Evolutionary conservation across 495 filamentous ascomycete genomes (phyloP).

Genomic region (Penicillium arizonense): DNA sequence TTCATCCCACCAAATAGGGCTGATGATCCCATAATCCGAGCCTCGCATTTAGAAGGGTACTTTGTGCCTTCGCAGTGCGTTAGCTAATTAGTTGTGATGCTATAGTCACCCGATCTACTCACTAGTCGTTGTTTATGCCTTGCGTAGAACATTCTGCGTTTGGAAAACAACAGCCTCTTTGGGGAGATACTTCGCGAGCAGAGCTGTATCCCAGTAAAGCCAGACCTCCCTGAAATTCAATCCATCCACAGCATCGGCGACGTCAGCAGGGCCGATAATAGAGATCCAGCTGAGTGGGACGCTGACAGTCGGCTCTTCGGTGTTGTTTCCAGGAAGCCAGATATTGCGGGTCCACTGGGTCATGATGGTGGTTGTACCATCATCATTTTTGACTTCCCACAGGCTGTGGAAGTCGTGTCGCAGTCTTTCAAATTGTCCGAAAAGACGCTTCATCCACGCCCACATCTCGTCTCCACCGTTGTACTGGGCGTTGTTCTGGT

Average conservation of each 20-base stretch:
- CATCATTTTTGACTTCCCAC: slow-evolving; percentile 2
- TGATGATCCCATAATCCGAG: too few relatives aligned
- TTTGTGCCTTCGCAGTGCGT: too few relatives aligned
- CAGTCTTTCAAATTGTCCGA: not conserved
- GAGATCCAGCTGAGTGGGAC: slow-evolving; percentile 9
- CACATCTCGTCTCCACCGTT: too few relatives aligned
- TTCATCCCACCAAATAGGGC: too few relatives aligned
- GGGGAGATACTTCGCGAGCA: slow-evolving; percentile 5
- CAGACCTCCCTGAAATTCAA: slow-evolving; percentile 13
- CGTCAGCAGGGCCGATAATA: not conserved
- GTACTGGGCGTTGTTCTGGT: not conserved
- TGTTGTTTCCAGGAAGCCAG: slow-evolving; percentile 1
- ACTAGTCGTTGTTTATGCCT: not conserved
- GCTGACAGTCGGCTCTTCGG: slow-evolving; percentile 7
- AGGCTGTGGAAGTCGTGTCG: slow-evolving; percentile 1
- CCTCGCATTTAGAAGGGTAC: too few relatives aligned
- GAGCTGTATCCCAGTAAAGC: slow-evolving; percentile 12
- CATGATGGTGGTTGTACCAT: slow-evolving; percentile 1
- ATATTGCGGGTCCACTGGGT: slow-evolving; percentile 3
- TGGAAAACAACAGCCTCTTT: slow-evolving; percentile 11
- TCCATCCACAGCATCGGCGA: not conserved
- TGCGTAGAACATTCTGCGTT: slow-evolving; percentile 2
- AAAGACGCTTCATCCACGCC: too few relatives aligned
- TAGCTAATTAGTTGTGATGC: too few relatives aligned
- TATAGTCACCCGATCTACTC: too few relatives aligned